phyloP scores from a whole-genome alignment of 768 basidiomycete genomes.

The Amanita pseudoporphyria region DNA sequence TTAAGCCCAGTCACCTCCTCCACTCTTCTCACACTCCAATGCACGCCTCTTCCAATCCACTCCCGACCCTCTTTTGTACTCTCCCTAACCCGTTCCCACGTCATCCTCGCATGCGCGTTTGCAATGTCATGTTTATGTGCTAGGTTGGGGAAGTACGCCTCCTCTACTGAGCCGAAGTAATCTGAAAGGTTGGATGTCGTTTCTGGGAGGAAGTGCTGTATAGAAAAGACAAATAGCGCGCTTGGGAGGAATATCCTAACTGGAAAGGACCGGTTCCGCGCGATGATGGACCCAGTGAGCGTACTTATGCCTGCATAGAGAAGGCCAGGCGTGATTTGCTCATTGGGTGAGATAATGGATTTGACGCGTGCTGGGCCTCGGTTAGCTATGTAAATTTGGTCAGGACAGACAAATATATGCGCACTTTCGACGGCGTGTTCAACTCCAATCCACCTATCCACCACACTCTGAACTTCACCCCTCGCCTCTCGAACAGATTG shows the following conservation, averaged over 20 bases:
- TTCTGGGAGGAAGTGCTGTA: conserved; percentile 81
- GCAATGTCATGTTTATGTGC: conserved; percentile 61
- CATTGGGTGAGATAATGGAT: conserved; percentile 68
- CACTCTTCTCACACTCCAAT: conserved; percentile 38
- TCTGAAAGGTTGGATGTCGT: conserved; percentile 59
- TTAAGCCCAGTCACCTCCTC: conserved; percentile 70
- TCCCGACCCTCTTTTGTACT: conserved; percentile 36
- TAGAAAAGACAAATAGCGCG: conserved; percentile 54
- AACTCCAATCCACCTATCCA: conserved; percentile 77
- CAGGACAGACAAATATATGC: neutral
- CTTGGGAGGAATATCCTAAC: conserved; percentile 73
- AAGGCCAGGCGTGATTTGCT: conserved; percentile 79
- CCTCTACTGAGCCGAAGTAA: conserved; percentile 65
- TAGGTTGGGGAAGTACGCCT: conserved; percentile 54
- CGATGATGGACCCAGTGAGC: conserved; percentile 80
- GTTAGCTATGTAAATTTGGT: neutral
- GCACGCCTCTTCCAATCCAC: conserved; percentile 33
- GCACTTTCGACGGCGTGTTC: conserved; percentile 84
- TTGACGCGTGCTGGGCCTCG: conserved; percentile 76
- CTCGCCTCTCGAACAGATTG: conserved; percentile 48
- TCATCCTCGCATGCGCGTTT: conserved; percentile 49
- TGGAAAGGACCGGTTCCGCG: conserved; percentile 65
- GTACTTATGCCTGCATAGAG: conserved; percentile 88
- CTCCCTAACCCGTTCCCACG: conserved; percentile 47
- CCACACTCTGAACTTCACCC: conserved; percentile 56